Base-by-base conservation (phyloP, 1,139 yeast species). In the Yarrowia galli region DNA sequence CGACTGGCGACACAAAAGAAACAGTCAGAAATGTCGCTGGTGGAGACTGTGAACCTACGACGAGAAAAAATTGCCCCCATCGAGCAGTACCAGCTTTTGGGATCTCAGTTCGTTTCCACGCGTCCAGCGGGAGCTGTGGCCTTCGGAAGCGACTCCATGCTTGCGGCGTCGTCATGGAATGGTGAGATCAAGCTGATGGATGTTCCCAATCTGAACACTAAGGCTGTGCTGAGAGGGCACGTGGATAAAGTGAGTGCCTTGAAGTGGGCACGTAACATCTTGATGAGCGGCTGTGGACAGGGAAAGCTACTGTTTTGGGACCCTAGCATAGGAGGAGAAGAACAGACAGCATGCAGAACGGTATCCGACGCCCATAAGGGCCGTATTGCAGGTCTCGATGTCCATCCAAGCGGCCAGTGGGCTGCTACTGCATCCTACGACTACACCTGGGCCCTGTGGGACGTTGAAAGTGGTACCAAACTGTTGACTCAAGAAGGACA, bases 401-500 rank as follows among this genome's bases (percentile, higher is more conserved):
- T 86, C 70, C 97, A 92, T 75, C 97, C 97, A 0, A 74, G 80
- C 2, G 86, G 87, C 0, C 73, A 77, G 3, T 85, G 78, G 71
- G 74, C 87, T 1, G 89, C 88, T 0, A 83, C 92, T 28, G 90
- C 97, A 0, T 92, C 98, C 0, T 89, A 85, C 74, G 99, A 95
- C 76, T 84, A 83, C 70, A 92, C 97, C 0, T 95, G 98, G 98
- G 84, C 92, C 70, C 76, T 92, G 8, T 92, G 97, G 97, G 98
- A 95, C 76, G 71, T 86, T 0, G 79, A 79, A 13, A 84, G 81
- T 1, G 81, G 80, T 60, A 73, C 74, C 36, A 84, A 84, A 68
- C 72, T 89, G 8, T 79, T 82, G 36, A 74, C 80, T 63, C 98
- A 95, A 76, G 97, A 92, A 74, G 98, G 98, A 0, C 98, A 95